phyloP scores from a whole-genome alignment of 78 protist species.

The slime mould (Dictyostelium discoideum) region dicty_2.7 NC_007088.5:2938501-2939000 shows the following conservation, averaged over 20 bases:
- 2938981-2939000: constrained; percentile 51
- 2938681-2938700: constrained; percentile 69
- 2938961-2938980: constrained; percentile 20
- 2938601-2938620: constrained; percentile 49
- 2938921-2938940: neutral
- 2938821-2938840: neutral
- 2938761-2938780: neutral
- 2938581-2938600: neutral
- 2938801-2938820: neutral
- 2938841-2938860: neutral
- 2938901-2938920: neutral
- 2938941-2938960: neutral
- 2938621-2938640: constrained; percentile 45
- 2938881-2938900: neutral
- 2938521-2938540: neutral
- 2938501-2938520: neutral
- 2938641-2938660: constrained; percentile 77
- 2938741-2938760: constrained; percentile 23
- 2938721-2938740: constrained; percentile 85
- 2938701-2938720: constrained; percentile 69
- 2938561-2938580: too few relatives aligned
- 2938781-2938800: neutral
- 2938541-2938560: neutral
- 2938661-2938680: constrained; percentile 87
- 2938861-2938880: neutral